Evolutionary conservation across 2,329 filamentous ascomycete genomes (phyloP).

Genomic region (Cordyceps cateniannulata): DNA sequence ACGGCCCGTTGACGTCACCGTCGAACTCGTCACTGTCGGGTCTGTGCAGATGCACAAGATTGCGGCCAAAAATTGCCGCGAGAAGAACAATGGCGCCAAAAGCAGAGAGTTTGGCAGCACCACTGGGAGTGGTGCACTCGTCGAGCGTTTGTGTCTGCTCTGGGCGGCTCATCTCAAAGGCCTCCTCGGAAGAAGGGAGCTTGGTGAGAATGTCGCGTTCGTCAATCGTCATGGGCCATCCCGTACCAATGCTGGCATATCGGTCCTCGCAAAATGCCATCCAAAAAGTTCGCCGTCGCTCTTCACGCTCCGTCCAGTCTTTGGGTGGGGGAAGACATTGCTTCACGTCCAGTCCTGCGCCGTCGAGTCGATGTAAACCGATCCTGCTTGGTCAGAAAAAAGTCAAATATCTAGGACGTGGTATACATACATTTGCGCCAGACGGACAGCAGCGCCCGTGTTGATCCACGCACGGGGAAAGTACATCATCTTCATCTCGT

Average conservation of each 20-base stretch:
- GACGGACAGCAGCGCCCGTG: constrained; percentile 70
- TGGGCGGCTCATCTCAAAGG: constrained; percentile 72
- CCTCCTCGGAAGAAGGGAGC: constrained; percentile 76
- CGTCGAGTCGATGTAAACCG: constrained; percentile 82
- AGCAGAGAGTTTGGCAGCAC: constrained; percentile 67
- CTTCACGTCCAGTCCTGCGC: constrained; percentile 78
- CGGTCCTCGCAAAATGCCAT: constrained; percentile 85
- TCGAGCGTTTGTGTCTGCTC: constrained; percentile 64
- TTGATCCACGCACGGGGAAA: constrained; percentile 96
- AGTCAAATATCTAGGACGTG: not conserved
- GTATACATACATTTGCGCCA: constrained; percentile 68
- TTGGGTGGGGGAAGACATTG: constrained; percentile 79
- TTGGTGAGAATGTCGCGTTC: constrained; percentile 87
- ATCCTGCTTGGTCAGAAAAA: constrained; percentile 63
- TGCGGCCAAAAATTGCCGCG: constrained; percentile 85
- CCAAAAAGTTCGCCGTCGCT: constrained; percentile 90
- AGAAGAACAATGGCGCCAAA: constrained; percentile 78
- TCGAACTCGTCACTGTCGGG: constrained; percentile 76
- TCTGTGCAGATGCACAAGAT: constrained; percentile 84
- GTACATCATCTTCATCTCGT: constrained; percentile 97
- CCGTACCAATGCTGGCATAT: constrained; percentile 92
- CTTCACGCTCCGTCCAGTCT: constrained; percentile 92
- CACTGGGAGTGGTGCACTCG: constrained; percentile 63
- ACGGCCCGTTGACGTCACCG: constrained; percentile 82
- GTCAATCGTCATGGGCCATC: constrained; percentile 93